phyloP scores from a whole-genome alignment of 1,139 yeast genomes.

The Suhomyces bokatorum region DNA sequence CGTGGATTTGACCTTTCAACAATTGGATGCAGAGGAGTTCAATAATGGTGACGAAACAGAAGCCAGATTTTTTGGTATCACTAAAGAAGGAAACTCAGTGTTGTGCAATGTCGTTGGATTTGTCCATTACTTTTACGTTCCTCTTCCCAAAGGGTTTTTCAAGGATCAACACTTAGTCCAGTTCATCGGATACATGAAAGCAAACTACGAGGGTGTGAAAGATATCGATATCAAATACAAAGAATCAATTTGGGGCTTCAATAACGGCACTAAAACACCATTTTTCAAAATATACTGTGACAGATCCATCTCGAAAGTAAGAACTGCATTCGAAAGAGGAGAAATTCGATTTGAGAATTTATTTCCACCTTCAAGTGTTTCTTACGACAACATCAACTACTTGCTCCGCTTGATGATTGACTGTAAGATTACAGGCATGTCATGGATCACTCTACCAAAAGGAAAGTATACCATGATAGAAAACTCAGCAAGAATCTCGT shows the following conservation, averaged over 20 bases:
- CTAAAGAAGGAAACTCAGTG: constrained; percentile 83
- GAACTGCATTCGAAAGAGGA: constrained; percentile 85
- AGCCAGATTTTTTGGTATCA: constrained; percentile 90
- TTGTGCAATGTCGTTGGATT: constrained; percentile 89
- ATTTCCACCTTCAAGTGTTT: constrained; percentile 60
- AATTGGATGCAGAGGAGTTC: constrained; percentile 91
- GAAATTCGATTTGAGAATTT: constrained; percentile 64
- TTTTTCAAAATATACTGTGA: constrained; percentile 78
- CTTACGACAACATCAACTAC: constrained; percentile 90
- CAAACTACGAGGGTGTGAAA: constrained; percentile 56
- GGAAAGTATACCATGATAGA: constrained; percentile 59
- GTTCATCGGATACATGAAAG: constrained; percentile 51
- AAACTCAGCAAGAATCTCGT: constrained; percentile 49
- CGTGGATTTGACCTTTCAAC: constrained; percentile 76
- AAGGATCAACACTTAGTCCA: constrained; percentile 51
- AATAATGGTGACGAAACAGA: constrained; percentile 55
- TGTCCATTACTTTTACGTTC: constrained; percentile 85
- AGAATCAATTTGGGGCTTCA: constrained; percentile 93
- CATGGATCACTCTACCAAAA: constrained; percentile 90
- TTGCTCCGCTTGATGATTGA: constrained; percentile 88
- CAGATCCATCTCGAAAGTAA: constrained; percentile 59
- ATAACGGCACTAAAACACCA: constrained; percentile 74
- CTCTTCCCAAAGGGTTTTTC: constrained; percentile 80
- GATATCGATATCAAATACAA: constrained; percentile 65
- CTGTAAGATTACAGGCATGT: constrained; percentile 91